Evolutionary conservation across 495 filamentous ascomycete species (phyloP).

Genomic region (Talaromyces liani): DNA sequence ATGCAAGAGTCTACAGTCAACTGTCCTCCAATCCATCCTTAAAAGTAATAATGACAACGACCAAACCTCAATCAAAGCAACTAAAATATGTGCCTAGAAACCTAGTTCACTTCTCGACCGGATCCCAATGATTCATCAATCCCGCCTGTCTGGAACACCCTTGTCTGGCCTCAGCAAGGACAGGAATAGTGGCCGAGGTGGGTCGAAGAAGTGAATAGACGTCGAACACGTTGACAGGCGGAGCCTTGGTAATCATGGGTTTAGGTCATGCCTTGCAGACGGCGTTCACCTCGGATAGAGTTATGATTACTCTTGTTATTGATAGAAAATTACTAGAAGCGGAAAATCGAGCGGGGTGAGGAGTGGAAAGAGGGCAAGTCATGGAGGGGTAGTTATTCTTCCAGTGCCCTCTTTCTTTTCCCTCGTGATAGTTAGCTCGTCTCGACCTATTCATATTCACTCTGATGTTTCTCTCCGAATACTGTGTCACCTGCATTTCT

Average conservation of each 20-base stretch:
- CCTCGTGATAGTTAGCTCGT: background rate
- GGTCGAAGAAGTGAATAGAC: background rate
- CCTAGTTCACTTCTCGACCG: background rate
- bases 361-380: background rate
- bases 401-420: background rate
- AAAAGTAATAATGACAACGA: background rate
- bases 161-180: background rate
- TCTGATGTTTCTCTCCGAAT: background rate
- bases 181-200: background rate
- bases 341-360: background rate
- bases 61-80: background rate
- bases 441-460: background rate
- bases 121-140: background rate
- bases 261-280: background rate
- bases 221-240: constrained; percentile 1
- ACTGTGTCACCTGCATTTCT: background rate
- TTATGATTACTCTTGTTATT: background rate
- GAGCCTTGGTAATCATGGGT: background rate
- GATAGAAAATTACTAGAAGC: background rate
- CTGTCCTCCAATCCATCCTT: background rate
- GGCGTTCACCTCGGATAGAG: background rate
- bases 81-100: background rate
- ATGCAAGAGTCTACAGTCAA: background rate
- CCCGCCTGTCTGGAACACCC: constrained; percentile 1
- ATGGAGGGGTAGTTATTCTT: background rate